Evolutionary conservation across 345 rosid species (phyloP).

Genomic region (Excoecaria agallocha): DNA sequence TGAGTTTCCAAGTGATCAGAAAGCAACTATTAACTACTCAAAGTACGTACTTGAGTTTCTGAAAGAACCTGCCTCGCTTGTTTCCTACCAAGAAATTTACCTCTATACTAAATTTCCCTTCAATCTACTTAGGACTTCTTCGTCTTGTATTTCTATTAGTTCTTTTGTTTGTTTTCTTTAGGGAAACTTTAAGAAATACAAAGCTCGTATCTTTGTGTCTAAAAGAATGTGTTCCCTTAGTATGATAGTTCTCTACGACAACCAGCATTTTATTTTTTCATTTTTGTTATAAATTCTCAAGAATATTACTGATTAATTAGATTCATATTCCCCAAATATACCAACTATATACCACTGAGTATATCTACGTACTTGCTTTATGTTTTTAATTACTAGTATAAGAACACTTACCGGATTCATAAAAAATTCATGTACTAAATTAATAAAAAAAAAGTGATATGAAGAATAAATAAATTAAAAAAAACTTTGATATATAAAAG

Average conservation of each 20-base stretch:
- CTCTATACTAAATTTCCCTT: not conserved
- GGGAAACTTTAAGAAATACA: too few species aligned
- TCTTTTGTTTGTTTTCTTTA: too few species aligned
- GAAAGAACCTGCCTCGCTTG: conserved; percentile 1
- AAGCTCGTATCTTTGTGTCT: not conserved
- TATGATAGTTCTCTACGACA: not conserved
- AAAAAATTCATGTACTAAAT: too few species aligned
- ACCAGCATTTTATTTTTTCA: not conserved
- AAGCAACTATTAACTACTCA: not conserved
- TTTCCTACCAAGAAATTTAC: conserved; percentile 3
- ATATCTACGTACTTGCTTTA: too few species aligned
- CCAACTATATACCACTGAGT: not conserved
- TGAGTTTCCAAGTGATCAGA: too few species aligned
- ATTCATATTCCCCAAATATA: not conserved
- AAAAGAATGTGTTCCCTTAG: not conserved
- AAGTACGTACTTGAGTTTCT: not conserved
- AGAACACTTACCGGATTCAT: too few species aligned
- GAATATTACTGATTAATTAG: not conserved
- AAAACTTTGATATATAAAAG: too few species aligned
- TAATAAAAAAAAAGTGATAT: too few species aligned
- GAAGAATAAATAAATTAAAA: too few species aligned
- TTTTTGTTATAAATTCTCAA: not conserved
- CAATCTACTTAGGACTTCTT: not conserved
- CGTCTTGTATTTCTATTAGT: not conserved
- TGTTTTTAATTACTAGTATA: too few species aligned